Conservation (phyloP, 2,329 filamentous ascomycete genomes). For the Fusarium equiseti region DNA sequence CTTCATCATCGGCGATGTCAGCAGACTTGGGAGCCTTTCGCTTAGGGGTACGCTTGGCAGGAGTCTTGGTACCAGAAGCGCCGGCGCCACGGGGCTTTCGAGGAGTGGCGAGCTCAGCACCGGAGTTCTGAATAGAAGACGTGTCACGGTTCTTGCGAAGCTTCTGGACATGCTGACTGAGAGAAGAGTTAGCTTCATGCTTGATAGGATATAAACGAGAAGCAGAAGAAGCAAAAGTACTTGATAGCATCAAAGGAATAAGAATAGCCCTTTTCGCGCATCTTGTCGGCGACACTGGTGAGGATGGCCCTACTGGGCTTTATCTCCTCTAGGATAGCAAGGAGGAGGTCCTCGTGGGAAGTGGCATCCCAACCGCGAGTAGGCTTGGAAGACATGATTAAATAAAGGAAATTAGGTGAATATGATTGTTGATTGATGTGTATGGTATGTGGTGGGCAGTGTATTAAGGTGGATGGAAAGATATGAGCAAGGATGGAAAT, state of each 20-base stretch:
- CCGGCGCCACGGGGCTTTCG: slow-evolving; percentile 38
- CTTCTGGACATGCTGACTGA: slow-evolving; percentile 62
- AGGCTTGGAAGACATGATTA: slow-evolving; percentile 23
- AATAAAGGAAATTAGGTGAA: not conserved
- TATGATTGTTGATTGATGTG: not conserved
- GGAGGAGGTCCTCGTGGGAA: slow-evolving; percentile 56
- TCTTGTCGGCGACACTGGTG: slow-evolving; percentile 48
- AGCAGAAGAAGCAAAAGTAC: slow-evolving; percentile 47
- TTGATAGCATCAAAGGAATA: slow-evolving; percentile 57
- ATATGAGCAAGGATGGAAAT: not conserved
- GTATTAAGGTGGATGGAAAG: not conserved
- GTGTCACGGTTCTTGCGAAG: slow-evolving; percentile 55
- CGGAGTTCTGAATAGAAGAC: slow-evolving; percentile 37
- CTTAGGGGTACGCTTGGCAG: slow-evolving; percentile 49
- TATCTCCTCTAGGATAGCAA: slow-evolving; percentile 52
- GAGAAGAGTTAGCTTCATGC: slow-evolving; percentile 28
- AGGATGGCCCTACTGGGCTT: slow-evolving; percentile 53
- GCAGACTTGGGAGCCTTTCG: slow-evolving; percentile 45
- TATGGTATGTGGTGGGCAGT: not conserved
- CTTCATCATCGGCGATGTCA: slow-evolving; percentile 36
- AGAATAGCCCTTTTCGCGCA: slow-evolving; percentile 53
- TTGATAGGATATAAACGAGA: not conserved
- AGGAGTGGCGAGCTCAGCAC: slow-evolving; percentile 37
- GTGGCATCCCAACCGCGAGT: slow-evolving; percentile 52
- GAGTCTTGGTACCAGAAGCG: slow-evolving; percentile 18